These are phyloP conservation scores for Leccinum disarticulatum DNA, from an alignment of 768 basidiomycete species.

Conservation along the genomic window DNA sequence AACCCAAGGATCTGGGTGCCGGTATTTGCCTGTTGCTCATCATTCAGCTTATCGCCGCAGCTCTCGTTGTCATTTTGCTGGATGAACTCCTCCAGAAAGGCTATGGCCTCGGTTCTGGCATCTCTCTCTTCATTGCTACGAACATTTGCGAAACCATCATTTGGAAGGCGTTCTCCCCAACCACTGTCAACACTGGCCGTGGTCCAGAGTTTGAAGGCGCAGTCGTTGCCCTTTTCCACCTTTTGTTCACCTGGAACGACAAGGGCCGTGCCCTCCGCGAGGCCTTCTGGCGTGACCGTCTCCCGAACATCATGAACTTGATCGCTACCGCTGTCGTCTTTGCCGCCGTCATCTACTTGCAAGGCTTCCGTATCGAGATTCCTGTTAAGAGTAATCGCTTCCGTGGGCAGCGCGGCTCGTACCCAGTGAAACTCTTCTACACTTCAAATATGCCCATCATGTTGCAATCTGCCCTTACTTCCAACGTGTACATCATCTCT, in stretches of 20 bases:
- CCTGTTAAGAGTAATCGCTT: conserved; percentile 96
- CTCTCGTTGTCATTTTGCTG: conserved; percentile 96
- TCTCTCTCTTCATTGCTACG: conserved; percentile 98
- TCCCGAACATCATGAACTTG: conserved; percentile 98
- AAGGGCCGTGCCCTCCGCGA: conserved; percentile 95
- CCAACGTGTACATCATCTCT: conserved; percentile 92
- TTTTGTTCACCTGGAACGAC: conserved; percentile 97
- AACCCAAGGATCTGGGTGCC: conserved; percentile 88
- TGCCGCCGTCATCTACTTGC: conserved; percentile 94
- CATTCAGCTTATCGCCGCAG: conserved; percentile 90
- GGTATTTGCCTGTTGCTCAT: conserved; percentile 97
- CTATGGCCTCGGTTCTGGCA: conserved; percentile 97
- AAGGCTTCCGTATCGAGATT: conserved; percentile 98
- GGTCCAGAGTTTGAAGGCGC: conserved; percentile 99
- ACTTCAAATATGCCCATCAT: conserved; percentile 99
- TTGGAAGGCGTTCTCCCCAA: conserved; percentile 99
- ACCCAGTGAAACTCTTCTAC: conserved; percentile 98
- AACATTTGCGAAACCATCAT: conserved; percentile 99
- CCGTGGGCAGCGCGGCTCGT: conserved; percentile 93
- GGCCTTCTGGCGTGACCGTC: conserved; percentile 96
- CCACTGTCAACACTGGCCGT: conserved; percentile 96
- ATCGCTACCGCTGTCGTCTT: conserved; percentile 91
- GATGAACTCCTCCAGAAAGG: conserved; percentile 99
- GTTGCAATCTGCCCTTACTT: conserved; percentile 91
- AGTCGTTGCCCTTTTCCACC: conserved; percentile 93